These are phyloP conservation scores for Dactylellina haptotyla DNA, from an alignment of 2,329 filamentous ascomycete species.

Conservation along the genomic window DNA sequence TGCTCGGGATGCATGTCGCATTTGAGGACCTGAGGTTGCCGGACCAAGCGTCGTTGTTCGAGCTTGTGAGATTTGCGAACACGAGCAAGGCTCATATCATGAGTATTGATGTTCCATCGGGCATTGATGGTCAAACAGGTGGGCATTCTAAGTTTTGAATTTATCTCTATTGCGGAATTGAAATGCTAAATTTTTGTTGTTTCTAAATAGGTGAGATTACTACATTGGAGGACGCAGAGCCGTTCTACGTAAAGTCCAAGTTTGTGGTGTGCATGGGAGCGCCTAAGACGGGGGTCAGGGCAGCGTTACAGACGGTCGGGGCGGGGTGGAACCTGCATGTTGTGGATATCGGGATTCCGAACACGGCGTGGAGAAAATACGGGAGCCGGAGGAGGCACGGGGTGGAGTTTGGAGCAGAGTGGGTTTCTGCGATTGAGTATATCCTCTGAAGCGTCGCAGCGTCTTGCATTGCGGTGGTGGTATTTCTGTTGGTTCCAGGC, in stretches of 20 bases:
- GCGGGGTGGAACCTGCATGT: conserved; percentile 78
- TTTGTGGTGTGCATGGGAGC: conserved; percentile 87
- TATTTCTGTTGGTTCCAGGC: no score
- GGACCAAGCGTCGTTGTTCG: conserved; percentile 84
- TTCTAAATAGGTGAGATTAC: conserved; percentile 65
- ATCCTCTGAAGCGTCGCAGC: conserved; percentile 31
- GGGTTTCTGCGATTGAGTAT: conserved; percentile 77
- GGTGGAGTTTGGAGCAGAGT: conserved; percentile 86
- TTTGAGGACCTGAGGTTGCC: conserved; percentile 88
- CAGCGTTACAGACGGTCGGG: conserved; percentile 68
- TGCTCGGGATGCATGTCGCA: conserved; percentile 84
- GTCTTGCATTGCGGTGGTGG: no score
- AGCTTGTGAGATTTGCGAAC: conserved; percentile 94
- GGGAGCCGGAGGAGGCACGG: conserved; percentile 82
- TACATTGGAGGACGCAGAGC: conserved; percentile 73
- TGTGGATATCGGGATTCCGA: conserved; percentile 85
- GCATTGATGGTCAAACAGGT: conserved; percentile 82
- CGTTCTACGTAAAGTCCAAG: conserved; percentile 81
- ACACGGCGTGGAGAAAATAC: conserved; percentile 84
- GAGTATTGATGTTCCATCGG: conserved; percentile 89
- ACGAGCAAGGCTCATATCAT: conserved; percentile 83
- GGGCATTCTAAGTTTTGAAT: conserved; percentile 64
- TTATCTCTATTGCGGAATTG: neutral
- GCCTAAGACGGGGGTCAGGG: conserved; percentile 83
- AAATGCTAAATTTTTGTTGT: conserved; percentile 52